Conservation (phyloP, 768 basidiomycete species). For the Leccinum disarticulatum region DNA sequence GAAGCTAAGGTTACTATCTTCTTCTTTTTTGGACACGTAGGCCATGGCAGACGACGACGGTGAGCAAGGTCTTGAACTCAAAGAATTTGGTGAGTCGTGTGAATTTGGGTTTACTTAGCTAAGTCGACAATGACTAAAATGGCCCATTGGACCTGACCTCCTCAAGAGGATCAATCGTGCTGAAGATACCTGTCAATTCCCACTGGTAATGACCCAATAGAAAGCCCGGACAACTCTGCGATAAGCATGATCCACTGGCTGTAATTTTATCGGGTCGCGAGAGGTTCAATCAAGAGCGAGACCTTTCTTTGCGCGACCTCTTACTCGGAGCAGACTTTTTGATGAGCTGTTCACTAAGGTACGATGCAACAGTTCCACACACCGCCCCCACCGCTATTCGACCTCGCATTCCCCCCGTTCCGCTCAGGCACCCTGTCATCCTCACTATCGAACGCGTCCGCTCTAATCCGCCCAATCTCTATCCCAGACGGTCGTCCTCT, state of each 20-base stretch:
- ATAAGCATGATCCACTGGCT: too few species aligned
- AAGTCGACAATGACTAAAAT: neutral
- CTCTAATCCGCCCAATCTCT: slow-evolving; percentile 2
- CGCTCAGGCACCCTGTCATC: slow-evolving; percentile 34
- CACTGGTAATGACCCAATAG: too few species aligned
- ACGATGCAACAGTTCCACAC: slow-evolving; percentile 38
- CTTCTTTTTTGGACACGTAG: slow-evolving; percentile 93
- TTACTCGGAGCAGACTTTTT: too few species aligned
- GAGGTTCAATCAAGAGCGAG: too few species aligned
- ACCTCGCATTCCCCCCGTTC: slow-evolving; percentile 25
- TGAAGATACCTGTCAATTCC: too few species aligned
- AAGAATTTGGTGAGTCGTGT: neutral
- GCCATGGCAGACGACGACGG: slow-evolving; percentile 52
- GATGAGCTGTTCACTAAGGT: too few species aligned
- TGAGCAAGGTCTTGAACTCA: slow-evolving; percentile 14
- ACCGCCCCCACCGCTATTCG: slow-evolving; percentile 41
- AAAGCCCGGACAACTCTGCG: too few species aligned
- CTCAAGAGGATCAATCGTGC: too few species aligned
- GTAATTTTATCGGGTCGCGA: too few species aligned
- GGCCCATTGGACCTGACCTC: too few species aligned
- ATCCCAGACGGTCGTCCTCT: slow-evolving; percentile 5
- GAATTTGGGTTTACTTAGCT: neutral
- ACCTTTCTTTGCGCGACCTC: too few species aligned
- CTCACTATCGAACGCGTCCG: slow-evolving; percentile 21
- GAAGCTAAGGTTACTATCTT: slow-evolving; percentile 88